Conservation (phyloP, 306 rosid species). For the Quercus mongolica region DNA sequence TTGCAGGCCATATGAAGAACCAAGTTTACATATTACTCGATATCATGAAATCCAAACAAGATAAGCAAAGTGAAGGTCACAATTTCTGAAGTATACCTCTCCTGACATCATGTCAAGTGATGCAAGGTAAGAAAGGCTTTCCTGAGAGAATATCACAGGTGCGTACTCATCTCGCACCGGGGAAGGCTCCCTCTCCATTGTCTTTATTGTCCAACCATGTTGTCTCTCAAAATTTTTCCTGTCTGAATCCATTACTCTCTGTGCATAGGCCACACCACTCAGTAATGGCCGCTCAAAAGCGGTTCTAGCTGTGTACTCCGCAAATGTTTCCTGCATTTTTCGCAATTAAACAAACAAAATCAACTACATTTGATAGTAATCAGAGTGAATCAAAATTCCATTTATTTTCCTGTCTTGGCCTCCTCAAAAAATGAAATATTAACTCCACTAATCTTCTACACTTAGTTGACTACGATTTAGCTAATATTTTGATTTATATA, state of each 20-base stretch:
- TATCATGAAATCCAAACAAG: background rate
- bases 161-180: slow-evolving; percentile 91
- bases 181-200: slow-evolving; percentile 82
- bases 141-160: slow-evolving; percentile 89
- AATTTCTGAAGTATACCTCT: slow-evolving; percentile 52
- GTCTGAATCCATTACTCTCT: slow-evolving; percentile 71
- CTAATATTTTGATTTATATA: background rate
- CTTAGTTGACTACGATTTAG: background rate
- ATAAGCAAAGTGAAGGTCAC: slow-evolving; percentile 7
- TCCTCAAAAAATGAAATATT: background rate
- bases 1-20: slow-evolving; percentile 2
- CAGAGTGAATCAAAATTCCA: background rate
- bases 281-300: slow-evolving; percentile 93
- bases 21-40: background rate
- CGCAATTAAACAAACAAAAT: slow-evolving; percentile 2
- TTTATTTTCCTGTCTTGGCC: background rate
- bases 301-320: slow-evolving; percentile 91
- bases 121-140: slow-evolving; percentile 83
- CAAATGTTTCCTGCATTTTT: slow-evolving; percentile 81
- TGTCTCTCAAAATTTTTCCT: slow-evolving; percentile 74
- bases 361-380: background rate
- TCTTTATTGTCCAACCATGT: slow-evolving; percentile 91
- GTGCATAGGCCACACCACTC: slow-evolving; percentile 96
- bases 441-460: background rate
- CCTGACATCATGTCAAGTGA: slow-evolving; percentile 99